Evolutionary conservation across 2,329 filamentous ascomycete genomes (phyloP), one percentile per base, ranked within the genome.

Genomic region (Chrysoporthe cubensis): DNA sequence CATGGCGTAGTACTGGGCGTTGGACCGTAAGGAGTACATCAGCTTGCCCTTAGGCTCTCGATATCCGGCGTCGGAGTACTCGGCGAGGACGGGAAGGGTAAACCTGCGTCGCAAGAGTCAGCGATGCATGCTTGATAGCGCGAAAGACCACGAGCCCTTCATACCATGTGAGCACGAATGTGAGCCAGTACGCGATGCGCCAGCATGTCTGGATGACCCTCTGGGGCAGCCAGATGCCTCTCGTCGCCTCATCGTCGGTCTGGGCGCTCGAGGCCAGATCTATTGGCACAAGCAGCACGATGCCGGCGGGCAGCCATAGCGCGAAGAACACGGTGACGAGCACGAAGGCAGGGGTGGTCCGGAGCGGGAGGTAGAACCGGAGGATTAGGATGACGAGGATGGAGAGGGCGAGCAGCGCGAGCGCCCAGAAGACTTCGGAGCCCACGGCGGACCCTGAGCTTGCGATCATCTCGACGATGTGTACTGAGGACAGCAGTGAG

Each of bases 131-230:
- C 21, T 32, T 14, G 26, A 60, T 11, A 40, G 40, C 21, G 34
- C 11, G 18, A 3, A 21, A 6, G 16, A 44, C 3, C 4, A 3
- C 1, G 14, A 21, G 37, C 42, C 13, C n/a, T 37, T 5, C 84
- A 62, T 82, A 95, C 96, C 96, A 99, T 66, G 95, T 98, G 75
- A 99, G 81, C 62, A 90, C 89, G 80, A 99, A 99, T 0, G 95
- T 98, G 66, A 99, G 84, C 96, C 96, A 99, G 81, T 99, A 99
- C 26, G 91, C 91, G 71, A 99, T 95, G 76, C 95, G 88, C 96
- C 96, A 99, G 67, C 91, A 91, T 34, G 97, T 93, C 75, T 96
- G 83, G 61, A 97, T 84, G 40, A 94, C 86, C 62, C 89, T 83
- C 72, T 91, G 85, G 5, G 92, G 91, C 44, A 99, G 86, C 93